Evolutionary conservation across 306 rosid species (phyloP).

Genomic region (Ammopiptanthus mongolicus): DNA sequence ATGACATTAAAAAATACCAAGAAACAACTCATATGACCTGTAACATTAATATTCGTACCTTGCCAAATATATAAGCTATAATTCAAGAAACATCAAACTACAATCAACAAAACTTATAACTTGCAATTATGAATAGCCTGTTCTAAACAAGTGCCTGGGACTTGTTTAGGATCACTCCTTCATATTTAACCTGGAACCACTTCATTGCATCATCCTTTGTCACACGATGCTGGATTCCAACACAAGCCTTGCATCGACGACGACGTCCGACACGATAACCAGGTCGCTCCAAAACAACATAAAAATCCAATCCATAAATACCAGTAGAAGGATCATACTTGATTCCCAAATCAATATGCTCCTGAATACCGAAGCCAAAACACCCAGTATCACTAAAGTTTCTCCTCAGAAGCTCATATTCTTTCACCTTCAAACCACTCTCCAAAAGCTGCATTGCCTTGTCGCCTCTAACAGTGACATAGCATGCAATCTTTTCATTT

Average conservation of each 20-base stretch:
- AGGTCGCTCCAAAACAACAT: constrained; percentile 69
- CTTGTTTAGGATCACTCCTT: constrained; percentile 87
- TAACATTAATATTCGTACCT: no score
- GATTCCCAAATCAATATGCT: constrained; percentile 77
- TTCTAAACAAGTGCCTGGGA: constrained; percentile 43
- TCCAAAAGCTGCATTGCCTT: no score
- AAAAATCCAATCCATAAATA: constrained; percentile 87
- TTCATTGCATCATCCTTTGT: constrained; percentile 87
- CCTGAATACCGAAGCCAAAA: no score
- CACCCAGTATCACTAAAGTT: no score
- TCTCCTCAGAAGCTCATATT: no score
- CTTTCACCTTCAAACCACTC: no score
- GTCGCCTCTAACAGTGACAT: no score
- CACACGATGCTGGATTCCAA: constrained; percentile 84
- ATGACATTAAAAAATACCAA: no score
- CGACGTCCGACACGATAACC: constrained; percentile 88
- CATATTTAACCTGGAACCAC: constrained; percentile 91
- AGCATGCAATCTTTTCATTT: constrained; percentile 91
- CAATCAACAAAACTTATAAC: constrained; percentile 7
- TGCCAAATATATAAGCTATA: no score
- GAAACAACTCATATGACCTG: no score
- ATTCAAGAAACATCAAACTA: no score
- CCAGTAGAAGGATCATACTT: constrained; percentile 91
- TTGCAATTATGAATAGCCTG: neutral
- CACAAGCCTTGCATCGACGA: constrained; percentile 75